Percentiles rank a stretch among this genome's conserved stretches.
Evolutionary conservation across 2,329 filamentous ascomycete genomes (phyloP).

Genomic region (Penicillium sp.): DNA sequence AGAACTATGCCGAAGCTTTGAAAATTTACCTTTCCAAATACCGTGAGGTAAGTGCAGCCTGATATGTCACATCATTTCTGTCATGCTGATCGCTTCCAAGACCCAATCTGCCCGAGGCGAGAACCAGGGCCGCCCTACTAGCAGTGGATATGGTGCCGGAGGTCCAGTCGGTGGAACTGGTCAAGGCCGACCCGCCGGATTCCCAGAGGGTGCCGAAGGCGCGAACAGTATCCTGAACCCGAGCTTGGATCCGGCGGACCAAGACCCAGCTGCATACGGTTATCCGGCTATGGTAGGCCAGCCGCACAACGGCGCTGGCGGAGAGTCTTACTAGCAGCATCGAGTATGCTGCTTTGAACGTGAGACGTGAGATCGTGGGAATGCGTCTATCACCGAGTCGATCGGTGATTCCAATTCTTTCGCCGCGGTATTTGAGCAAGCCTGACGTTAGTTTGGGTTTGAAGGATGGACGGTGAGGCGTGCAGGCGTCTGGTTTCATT

Average conservation of each 20-base stretch:
- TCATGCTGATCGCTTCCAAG: conserved; percentile 55
- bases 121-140: conserved; percentile 60
- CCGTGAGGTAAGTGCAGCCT: conserved; percentile 76
- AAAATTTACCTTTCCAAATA: conserved; percentile 99
- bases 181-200: conserved; percentile 30
- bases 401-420: background rate
- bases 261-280: conserved; percentile 47
- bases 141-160: conserved; percentile 48
- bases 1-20: conserved; percentile 96
- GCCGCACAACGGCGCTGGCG: conserved; percentile 50
- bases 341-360: background rate
- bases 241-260: conserved; percentile 47
- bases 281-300: conserved; percentile 50
- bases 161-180: conserved; percentile 40
- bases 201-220: conserved; percentile 44
- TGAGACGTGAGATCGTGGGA: background rate
- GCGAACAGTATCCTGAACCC: conserved; percentile 49
- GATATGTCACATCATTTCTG: conserved; percentile 24
- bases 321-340: conserved; percentile 43
- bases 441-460: background rate
- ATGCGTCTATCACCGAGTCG: background rate
- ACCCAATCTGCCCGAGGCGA: conserved; percentile 75
- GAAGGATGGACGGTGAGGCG: conserved; percentile 9
- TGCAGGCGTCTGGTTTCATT: conserved; percentile 11
- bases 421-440: background rate